Conservation (phyloP, 148 eudicot species). For the Drosera capensis region DNA sequence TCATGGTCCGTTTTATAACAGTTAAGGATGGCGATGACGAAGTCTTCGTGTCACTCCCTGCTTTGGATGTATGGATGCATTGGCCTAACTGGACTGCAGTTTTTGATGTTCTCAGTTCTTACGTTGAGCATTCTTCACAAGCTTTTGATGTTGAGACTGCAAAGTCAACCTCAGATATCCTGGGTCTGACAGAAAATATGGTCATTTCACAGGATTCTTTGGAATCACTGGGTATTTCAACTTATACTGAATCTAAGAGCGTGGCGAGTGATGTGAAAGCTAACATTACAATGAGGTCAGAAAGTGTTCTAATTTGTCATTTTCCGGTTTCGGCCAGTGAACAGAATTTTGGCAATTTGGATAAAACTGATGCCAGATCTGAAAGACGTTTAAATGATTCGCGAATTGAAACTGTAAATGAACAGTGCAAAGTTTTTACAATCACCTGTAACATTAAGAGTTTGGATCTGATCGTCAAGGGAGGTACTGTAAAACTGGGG, state of each 20-base stretch:
- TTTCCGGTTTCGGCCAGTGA: conserved; percentile 41
- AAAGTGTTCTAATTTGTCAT: conserved; percentile 35
- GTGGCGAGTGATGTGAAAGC: conserved; percentile 10
- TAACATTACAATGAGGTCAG: conserved; percentile 26
- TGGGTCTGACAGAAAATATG: conserved; percentile 10
- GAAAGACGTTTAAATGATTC: conserved; percentile 11
- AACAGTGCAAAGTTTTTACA: conserved; percentile 28
- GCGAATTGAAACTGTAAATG: conserved; percentile 13
- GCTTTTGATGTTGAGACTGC: conserved; percentile 8
- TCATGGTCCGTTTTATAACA: conserved; percentile 28
- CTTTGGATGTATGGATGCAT: conserved; percentile 61
- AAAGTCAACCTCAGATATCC: conserved; percentile 9
- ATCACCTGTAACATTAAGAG: conserved; percentile 36
- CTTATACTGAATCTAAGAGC: conserved; percentile 15
- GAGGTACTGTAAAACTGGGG: conserved; percentile 20
- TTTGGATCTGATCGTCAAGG: conserved; percentile 28
- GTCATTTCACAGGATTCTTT: conserved; percentile 12
- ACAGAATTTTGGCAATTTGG: conserved; percentile 16
- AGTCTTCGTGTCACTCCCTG: conserved; percentile 42
- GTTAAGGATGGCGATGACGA: conserved; percentile 20
- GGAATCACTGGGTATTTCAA: conserved; percentile 7
- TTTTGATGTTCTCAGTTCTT: conserved; percentile 27
- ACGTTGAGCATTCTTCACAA: conserved; percentile 12
- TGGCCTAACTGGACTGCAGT: conserved; percentile 49
- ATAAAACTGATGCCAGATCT: conserved; percentile 15